Percentiles rank a stretch among this genome's conserved stretches.
Conservation (phyloP, 768 basidiomycete species). For the Suillus subalutaceus region DNA sequence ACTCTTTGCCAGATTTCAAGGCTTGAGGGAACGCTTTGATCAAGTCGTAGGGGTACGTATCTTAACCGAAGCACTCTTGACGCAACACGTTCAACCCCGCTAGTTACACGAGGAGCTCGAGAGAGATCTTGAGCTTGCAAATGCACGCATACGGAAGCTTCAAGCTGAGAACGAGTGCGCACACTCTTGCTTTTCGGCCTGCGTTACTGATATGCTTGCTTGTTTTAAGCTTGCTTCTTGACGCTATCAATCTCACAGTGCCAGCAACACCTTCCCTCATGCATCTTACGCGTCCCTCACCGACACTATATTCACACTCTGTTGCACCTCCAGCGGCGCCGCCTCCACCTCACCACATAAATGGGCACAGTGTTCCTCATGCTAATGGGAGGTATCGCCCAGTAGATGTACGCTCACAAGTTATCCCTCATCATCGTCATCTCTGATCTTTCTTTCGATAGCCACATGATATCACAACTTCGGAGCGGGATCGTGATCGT, state of each 20-base stretch:
- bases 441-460: conserved; percentile 13
- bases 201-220: not conserved
- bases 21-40: conserved; percentile 35
- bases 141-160: conserved; percentile 29
- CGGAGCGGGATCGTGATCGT: conserved; percentile 11
- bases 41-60: conserved; percentile 33
- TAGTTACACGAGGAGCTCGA: conserved; percentile 29
- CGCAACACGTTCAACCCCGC: not conserved
- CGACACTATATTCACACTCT: conserved; percentile 21
- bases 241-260: conserved; percentile 35
- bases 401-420: conserved; percentile 28
- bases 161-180: conserved; percentile 37
- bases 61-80: not conserved
- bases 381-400: conserved; percentile 30
- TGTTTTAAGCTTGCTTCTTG: conserved; percentile 31
- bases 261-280: conserved; percentile 35
- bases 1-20: conserved; percentile 26
- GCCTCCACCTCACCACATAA: conserved; percentile 21
- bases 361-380: conserved; percentile 28
- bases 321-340: not conserved
- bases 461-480: conserved; percentile 25
- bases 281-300: conserved; percentile 33
- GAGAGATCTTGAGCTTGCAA: conserved; percentile 31
- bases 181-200: not conserved
- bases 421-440: conserved; percentile 3